Conservation (phyloP, 805 yeast species). For the Kodamaea fukazawae region DNA sequence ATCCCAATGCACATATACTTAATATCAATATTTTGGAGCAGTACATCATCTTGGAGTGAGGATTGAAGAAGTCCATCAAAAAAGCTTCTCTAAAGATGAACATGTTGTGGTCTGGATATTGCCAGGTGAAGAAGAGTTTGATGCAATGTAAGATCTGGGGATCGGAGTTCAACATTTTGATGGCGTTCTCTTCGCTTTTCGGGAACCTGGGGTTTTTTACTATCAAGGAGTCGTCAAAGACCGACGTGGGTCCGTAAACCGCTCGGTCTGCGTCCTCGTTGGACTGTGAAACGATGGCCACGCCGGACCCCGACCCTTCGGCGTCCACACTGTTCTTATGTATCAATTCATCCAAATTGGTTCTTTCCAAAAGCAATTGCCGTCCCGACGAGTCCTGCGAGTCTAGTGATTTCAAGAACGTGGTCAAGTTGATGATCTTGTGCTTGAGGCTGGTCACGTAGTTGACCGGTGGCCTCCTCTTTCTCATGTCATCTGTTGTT, state of each 20-base stretch:
- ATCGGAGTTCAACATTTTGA: conserved; percentile 31
- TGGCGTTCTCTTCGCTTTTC: conserved; percentile 12
- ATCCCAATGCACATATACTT: conserved; percentile 59
- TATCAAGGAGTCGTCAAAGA: conserved; percentile 35
- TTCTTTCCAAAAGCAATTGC: conserved; percentile 18
- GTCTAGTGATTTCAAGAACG: conserved; percentile 25
- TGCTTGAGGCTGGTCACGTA: conserved; percentile 48
- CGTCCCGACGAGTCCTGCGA: conserved; percentile 17
- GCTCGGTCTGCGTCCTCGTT: conserved; percentile 4
- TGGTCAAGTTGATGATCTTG: conserved; percentile 23
- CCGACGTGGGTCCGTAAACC: conserved; percentile 46
- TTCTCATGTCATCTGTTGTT: conserved; percentile 48
- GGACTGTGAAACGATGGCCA: background rate
- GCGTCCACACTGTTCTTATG: conserved; percentile 4
- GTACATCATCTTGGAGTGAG: conserved; percentile 48
- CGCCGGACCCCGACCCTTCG: background rate
- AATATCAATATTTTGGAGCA: conserved; percentile 54
- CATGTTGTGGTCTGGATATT: conserved; percentile 61
- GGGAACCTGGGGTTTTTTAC: conserved; percentile 14
- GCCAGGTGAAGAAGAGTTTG: conserved; percentile 57
- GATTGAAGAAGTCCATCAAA: conserved; percentile 57
- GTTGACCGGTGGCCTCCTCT: conserved; percentile 47
- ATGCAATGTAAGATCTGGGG: conserved; percentile 36
- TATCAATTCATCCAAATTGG: conserved; percentile 16
- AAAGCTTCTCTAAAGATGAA: conserved; percentile 65